phyloP scores from a whole-genome alignment of 2,329 filamentous ascomycete species.

The Calonectria pteridis region DNA sequence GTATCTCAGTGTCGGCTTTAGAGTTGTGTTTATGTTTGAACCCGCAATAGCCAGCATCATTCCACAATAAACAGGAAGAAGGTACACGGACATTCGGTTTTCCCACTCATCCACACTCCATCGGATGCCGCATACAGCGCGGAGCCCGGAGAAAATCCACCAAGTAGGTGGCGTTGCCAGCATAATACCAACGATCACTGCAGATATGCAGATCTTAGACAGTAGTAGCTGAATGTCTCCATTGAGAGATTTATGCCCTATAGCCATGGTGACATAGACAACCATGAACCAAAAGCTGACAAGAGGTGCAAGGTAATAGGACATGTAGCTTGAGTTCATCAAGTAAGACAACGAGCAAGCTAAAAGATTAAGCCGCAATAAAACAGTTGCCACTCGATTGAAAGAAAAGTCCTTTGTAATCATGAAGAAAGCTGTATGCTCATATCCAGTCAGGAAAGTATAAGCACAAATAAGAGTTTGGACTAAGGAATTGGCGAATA shows the following conservation, averaged over 20 bases:
- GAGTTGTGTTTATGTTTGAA: slow-evolving; percentile 32
- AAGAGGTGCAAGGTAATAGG: slow-evolving; percentile 70
- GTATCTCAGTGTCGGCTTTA: slow-evolving; percentile 31
- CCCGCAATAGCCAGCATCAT: slow-evolving; percentile 56
- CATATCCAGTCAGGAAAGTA: slow-evolving; percentile 72
- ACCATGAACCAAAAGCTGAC: slow-evolving; percentile 73
- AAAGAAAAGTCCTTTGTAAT: slow-evolving; percentile 68
- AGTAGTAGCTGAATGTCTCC: slow-evolving; percentile 56
- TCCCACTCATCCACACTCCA: slow-evolving; percentile 63
- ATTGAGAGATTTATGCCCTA: slow-evolving; percentile 54
- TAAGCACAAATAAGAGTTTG: slow-evolving; percentile 68
- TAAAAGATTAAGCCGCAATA: slow-evolving; percentile 70
- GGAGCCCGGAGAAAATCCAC: slow-evolving; percentile 47
- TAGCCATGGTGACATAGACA: slow-evolving; percentile 63
- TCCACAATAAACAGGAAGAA: slow-evolving; percentile 68
- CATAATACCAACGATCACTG: slow-evolving; percentile 52
- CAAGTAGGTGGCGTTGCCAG: slow-evolving; percentile 33
- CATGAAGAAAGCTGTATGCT: slow-evolving; percentile 70
- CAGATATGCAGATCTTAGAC: slow-evolving; percentile 60
- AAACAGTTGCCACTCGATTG: slow-evolving; percentile 61
- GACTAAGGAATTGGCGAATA: background rate
- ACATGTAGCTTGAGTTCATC: slow-evolving; percentile 64
- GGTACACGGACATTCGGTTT: slow-evolving; percentile 64
- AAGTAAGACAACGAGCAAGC: slow-evolving; percentile 65
- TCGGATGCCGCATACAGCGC: slow-evolving; percentile 57